Base-by-base conservation (phyloP, 768 basidiomycete genomes). In the Trametes punicea region DNA sequence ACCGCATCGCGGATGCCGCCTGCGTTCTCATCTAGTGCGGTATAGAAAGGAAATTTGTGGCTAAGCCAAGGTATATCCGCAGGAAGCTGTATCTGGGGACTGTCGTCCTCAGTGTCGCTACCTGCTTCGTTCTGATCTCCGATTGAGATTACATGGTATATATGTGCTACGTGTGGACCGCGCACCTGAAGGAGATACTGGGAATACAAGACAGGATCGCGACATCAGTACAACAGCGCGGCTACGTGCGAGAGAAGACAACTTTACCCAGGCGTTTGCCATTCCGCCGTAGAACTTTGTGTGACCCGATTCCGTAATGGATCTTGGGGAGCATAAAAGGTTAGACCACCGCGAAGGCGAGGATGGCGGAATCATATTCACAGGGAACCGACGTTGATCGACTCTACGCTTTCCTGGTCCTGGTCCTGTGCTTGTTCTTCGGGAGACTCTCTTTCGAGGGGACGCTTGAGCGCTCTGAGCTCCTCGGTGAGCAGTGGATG, bases 131-230 rank as follows among this genome's bases (percentile, higher is more conserved):
- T 84, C 84, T 80, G 60, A n/a, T 38, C 44, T 56, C 49, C 47
- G 60, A 53, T 30, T 49, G 33, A 55, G n/a, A 57, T 31, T n/a
- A 38, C 38, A 44, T 18, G 33, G 31, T 18, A 51, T 41, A 56
- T 42, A 49, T 34, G 45, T 46, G 45, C 39, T 30, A 20, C 15
- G n/a, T 4, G n/a, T 41, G 26, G 33, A 3, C 10, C n/a, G 65
- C 75, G 55, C 68, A 83, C 84, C 78, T 85, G 79, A 59, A 87
- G 75, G 44, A 86, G 78, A 76, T 85, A 84, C 85, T 85, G 57
- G 18, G 48, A 46, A 30, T n/a, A n/a, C n/a, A n/a, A n/a, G n/a
- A 26, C 4, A 15, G 13, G 34, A 36, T 15, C 13, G 34, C 40
- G 31, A 25, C 21, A 46, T 34, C 42, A 58, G 23, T 57, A 63